A percentile compares a stretch with the other conserved stretches of the same genome.
These are phyloP conservation scores for Didymella exigua DNA, from an alignment of 2,329 filamentous ascomycete genomes.

Conservation along the genomic window DNA sequence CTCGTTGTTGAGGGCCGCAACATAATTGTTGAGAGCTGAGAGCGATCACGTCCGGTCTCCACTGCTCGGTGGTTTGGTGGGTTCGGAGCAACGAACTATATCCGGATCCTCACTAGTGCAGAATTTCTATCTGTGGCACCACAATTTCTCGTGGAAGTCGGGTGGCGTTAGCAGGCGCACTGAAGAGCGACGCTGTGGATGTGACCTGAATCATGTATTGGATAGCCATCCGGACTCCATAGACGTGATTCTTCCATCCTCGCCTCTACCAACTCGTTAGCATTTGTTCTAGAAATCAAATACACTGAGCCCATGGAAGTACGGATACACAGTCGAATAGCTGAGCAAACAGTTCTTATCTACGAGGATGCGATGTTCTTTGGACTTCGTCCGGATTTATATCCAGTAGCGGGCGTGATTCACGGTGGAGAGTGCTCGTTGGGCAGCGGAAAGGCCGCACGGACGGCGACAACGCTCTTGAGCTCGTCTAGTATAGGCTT, in stretches of 20 bases:
- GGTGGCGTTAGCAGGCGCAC: not conserved
- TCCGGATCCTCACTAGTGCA: not conserved
- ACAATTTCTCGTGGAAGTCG: not conserved
- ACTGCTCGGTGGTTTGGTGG: not conserved
- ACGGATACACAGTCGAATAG: conserved; percentile 13
- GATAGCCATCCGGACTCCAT: conserved; percentile 19
- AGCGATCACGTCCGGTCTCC: not conserved
- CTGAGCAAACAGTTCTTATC: conserved; percentile 13
- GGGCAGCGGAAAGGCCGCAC: conserved; percentile 17
- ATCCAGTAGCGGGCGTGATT: conserved; percentile 26
- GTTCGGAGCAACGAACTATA: not conserved
- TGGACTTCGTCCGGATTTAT: not conserved
- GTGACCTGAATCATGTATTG: conserved; percentile 18
- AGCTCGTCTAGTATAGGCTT: conserved; percentile 3
- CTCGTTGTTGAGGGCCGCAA: conserved; percentile 1
- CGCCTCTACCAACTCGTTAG: conserved; percentile 15
- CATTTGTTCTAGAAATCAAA: not conserved
- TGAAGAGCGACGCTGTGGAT: not conserved
- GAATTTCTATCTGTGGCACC: not conserved
- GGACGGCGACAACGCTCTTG: conserved; percentile 3
- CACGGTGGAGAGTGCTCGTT: conserved; percentile 23
- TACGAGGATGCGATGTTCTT: not conserved
- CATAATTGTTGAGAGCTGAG: conserved; percentile 9
- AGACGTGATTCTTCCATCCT: conserved; percentile 27
- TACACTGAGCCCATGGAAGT: conserved; percentile 13